phyloP scores from a whole-genome alignment of 2,329 filamentous ascomycete genomes.

The Orbilia brochopaga region DNA sequence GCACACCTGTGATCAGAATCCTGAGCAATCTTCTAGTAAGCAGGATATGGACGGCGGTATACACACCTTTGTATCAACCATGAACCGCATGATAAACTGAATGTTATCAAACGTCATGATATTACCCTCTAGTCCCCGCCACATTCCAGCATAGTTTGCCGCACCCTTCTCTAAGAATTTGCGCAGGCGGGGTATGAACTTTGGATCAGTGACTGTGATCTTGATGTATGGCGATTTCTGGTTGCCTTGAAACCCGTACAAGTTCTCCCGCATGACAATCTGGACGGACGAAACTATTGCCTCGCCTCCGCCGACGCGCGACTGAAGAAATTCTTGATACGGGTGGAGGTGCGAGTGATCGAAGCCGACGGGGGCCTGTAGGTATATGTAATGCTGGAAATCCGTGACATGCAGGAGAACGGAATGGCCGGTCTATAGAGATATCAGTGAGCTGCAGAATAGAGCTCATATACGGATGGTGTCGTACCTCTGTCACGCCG shows the following conservation, averaged over 20 bases:
- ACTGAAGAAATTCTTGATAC: constrained; percentile 81
- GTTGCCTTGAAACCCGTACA: constrained; percentile 94
- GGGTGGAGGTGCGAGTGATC: constrained; percentile 75
- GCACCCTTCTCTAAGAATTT: constrained; percentile 74
- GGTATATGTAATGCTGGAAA: constrained; percentile 95
- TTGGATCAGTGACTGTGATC: constrained; percentile 89
- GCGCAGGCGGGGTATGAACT: constrained; percentile 77
- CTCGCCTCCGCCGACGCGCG: constrained; percentile 71
- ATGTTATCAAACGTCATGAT: constrained; percentile 95
- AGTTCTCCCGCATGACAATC: constrained; percentile 83
- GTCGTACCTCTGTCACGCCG: constrained; percentile 77
- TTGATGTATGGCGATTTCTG: constrained; percentile 90
- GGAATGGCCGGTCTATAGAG: constrained; percentile 73
- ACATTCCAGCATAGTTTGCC: constrained; percentile 89
- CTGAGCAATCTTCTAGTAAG: constrained; percentile 19
- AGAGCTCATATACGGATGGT: constrained; percentile 2
- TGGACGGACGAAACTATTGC: constrained; percentile 79
- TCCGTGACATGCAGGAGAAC: constrained; percentile 93
- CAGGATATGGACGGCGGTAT: background rate
- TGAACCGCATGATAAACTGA: constrained; percentile 92
- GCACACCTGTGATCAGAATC: constrained; percentile 21
- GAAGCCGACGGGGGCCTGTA: constrained; percentile 85
- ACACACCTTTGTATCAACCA: constrained; percentile 88
- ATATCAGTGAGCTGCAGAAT: constrained; percentile 43
- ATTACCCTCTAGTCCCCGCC: constrained; percentile 72